These are phyloP conservation scores for Hygrophila difformis DNA, from an alignment of 257 asterid species.

Conservation along the genomic window DNA sequence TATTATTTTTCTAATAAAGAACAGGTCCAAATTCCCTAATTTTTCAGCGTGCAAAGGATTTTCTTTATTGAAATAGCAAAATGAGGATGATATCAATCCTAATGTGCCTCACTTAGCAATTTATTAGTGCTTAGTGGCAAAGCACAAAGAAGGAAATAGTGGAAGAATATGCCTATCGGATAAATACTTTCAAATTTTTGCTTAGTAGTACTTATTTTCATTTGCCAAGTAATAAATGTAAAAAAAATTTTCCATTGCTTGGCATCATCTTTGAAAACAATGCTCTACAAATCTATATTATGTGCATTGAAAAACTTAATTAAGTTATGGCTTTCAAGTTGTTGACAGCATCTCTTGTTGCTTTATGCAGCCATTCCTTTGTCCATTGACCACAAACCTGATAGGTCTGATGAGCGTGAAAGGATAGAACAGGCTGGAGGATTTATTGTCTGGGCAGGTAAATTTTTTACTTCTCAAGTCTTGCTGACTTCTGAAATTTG, in stretches of 20 bases:
- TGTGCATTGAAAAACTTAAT: neutral
- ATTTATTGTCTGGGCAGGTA: constrained; percentile 77
- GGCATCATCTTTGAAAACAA: neutral
- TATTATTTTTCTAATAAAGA: neutral
- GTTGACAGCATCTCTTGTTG: constrained; percentile 8
- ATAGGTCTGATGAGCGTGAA: constrained; percentile 76
- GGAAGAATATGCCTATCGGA: neutral
- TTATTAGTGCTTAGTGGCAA: neutral
- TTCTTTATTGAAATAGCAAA: neutral
- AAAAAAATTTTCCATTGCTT: neutral
- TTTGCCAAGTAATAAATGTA: no score
- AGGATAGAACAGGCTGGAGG: constrained; percentile 88
- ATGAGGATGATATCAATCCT: neutral
- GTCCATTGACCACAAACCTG: constrained; percentile 84
- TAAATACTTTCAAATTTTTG: neutral
- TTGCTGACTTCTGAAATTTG: neutral
- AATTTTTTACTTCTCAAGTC: neutral
- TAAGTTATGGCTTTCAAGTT: neutral
- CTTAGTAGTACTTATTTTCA: neutral
- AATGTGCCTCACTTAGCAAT: neutral
- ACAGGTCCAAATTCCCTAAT: neutral
- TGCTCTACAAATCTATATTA: neutral
- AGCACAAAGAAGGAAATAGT: neutral
- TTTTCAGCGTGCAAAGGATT: neutral
- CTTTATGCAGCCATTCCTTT: constrained; percentile 56